Conservation (phyloP, 352 stramenopile species). For the Globisporangium acanthophoron region DNA sequence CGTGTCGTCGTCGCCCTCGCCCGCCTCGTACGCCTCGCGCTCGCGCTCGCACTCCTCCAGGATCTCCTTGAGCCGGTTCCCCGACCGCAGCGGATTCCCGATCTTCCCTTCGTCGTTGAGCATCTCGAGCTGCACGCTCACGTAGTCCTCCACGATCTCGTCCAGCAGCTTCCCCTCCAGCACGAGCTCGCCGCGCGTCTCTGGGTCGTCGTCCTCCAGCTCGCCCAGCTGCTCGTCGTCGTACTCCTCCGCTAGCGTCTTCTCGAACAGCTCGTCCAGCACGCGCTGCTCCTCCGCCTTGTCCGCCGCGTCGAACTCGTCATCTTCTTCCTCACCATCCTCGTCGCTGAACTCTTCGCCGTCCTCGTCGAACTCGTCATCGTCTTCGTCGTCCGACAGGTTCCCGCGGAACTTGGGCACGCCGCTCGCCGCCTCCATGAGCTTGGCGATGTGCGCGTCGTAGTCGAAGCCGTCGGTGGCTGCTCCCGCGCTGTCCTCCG, state of each 20-base stretch:
- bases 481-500: conserved; percentile 11
- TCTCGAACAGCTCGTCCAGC: conserved; percentile 88
- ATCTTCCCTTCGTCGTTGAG: conserved; percentile 72
- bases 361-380: conserved; percentile 41
- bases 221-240: conserved; percentile 76
- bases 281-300: conserved; percentile 76
- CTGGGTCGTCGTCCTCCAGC: conserved; percentile 68
- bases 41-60: conserved; percentile 66
- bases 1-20: conserved; percentile 36
- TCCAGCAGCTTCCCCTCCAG: conserved; percentile 64
- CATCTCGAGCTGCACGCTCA: conserved; percentile 61
- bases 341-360: conserved; percentile 85
- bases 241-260: conserved; percentile 78
- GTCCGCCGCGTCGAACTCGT: conserved; percentile 25
- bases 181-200: conserved; percentile 62
- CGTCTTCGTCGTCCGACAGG: conserved; percentile 61
- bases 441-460: conserved; percentile 89
- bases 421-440: conserved; percentile 86
- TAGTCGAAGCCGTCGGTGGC: conserved; percentile 86
- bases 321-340: conserved; percentile 17
- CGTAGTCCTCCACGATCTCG: conserved; percentile 73
- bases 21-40: conserved; percentile 46
- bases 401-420: conserved; percentile 62
- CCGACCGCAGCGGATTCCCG: conserved; percentile 61
- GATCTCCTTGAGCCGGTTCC: conserved; percentile 69